Evolutionary conservation across 2,329 filamentous ascomycete genomes (phyloP), one percentile per base, ranked within the genome.

Genomic region (Claviceps pazoutovae): DNA sequence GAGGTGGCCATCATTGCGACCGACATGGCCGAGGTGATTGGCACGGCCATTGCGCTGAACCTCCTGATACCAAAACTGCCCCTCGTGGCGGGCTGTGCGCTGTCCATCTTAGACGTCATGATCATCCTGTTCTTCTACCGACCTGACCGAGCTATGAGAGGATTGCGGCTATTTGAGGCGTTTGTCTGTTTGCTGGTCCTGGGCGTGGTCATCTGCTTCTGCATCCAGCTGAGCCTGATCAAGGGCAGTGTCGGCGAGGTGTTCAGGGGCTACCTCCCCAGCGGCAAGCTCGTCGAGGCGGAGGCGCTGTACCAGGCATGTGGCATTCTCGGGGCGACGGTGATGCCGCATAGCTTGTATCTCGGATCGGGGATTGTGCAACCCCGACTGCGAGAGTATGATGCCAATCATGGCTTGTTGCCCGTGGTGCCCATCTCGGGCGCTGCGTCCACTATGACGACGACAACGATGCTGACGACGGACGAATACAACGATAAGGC

Each of bases 251-350:
- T 78, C 1, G 76, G 76, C 1, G 71, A 82, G 16, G 79, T 86
- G 2, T 82, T 86, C 61, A 69, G 66, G 38, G 83, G 83, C 17
- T 86, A 82, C 57, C 62, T 86, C 17, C 83, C 83, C 0, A 84
- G 80, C 0, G 67, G 68, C 43, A 71, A 75, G 3, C 64, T 86
- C 1, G 67, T 83, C 1, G 67, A 84, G 61, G 72, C 74, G 1
- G 60, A 80, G 60, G 82, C 74, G 66, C 51, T 83, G 0, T 86
- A 85, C 61, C 82, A 86, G 64, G 78, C 84, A 1, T 89, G 85
- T 56, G 85, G 85, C 49, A 89, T 89, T 53, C 71, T 89, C 0
- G 85, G 85, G 2, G 85, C 85, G 3, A 89, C 85, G 0, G 83
- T 85, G 23, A 84, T 85, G 82, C 82, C 82, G 4, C 82, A 84